These are phyloP conservation scores for Pyrrhoderma noxium DNA, from an alignment of 1,284 basidiomycete species.

Conservation along the genomic window DNA sequence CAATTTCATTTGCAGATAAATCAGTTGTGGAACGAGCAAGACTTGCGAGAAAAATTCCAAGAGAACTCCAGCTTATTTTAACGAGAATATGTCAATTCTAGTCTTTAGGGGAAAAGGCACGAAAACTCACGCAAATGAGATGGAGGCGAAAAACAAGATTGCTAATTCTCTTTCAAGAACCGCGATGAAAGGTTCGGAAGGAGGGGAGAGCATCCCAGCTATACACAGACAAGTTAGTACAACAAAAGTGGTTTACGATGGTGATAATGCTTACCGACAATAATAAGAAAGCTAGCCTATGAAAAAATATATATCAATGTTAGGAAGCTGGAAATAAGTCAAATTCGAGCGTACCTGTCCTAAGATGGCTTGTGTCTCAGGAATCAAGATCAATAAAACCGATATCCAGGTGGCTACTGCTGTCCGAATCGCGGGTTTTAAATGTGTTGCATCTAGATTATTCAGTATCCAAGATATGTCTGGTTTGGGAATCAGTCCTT, in stretches of 20 bases:
- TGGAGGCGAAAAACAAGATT: constrained; percentile 25
- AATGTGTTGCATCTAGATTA: constrained; percentile 11
- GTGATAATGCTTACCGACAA: constrained; percentile 22
- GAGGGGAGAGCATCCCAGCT: constrained; percentile 57
- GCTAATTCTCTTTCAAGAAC: constrained; percentile 58
- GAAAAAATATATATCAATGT: background rate
- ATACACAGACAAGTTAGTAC: background rate
- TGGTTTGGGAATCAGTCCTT: background rate
- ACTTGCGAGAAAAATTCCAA: constrained; percentile 60
- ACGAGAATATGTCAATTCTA: too few relatives aligned
- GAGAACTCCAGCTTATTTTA: constrained; percentile 50
- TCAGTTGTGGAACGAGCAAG: constrained; percentile 45
- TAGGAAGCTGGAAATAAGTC: background rate
- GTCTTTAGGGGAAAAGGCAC: background rate
- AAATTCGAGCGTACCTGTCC: constrained; percentile 19
- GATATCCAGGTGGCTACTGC: constrained; percentile 27
- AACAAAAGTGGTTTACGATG: too few relatives aligned
- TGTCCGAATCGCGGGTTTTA: constrained; percentile 27
- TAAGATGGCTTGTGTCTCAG: constrained; percentile 20
- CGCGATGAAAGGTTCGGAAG: constrained; percentile 57
- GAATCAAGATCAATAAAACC: constrained; percentile 25
- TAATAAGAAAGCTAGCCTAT: constrained; percentile 25
- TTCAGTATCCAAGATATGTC: constrained; percentile 9
- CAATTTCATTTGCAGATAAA: constrained; percentile 30
- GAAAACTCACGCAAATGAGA: constrained; percentile 57